Evolutionary conservation across 371 early-diverging fungal species (phyloP).

Genomic region (Batkoa obscura): DNA sequence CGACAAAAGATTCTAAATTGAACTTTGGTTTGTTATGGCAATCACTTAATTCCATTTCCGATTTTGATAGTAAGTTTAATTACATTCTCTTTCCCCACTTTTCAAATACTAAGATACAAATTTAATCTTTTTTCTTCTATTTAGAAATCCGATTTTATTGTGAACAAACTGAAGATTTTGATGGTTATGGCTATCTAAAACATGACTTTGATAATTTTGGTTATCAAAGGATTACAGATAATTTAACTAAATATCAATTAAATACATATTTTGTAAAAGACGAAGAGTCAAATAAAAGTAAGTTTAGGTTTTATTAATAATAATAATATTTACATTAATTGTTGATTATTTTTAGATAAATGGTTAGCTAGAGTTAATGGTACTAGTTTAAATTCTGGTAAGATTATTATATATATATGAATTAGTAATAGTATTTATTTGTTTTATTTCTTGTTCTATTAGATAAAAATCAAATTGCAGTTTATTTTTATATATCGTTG

Average conservation of each 20-base stretch:
- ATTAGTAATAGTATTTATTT: background rate
- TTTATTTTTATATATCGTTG: background rate
- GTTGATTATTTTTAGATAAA: conserved; percentile 11
- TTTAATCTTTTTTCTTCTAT: background rate
- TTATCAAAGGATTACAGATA: conserved; percentile 54
- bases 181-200: conserved; percentile 67
- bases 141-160: conserved; percentile 67
- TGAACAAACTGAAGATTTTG: conserved; percentile 60
- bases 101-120: conserved; percentile 4
- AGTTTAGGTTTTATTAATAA: background rate
- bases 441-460: background rate
- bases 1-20: conserved; percentile 11
- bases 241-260: conserved; percentile 39
- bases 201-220: conserved; percentile 76
- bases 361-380: conserved; percentile 86
- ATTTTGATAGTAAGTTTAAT: background rate
- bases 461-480: background rate
- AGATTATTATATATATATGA: conserved; percentile 22
- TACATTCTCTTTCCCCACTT: background rate
- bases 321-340: background rate
- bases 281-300: conserved; percentile 32
- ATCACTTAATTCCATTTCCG: conserved; percentile 6
- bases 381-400: conserved; percentile 61
- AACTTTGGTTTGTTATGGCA: conserved; percentile 2
- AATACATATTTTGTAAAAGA: conserved; percentile 67